Conservation (phyloP, 371 early-diverging fungal genomes). For the Astathelohania contejeani region DNA sequence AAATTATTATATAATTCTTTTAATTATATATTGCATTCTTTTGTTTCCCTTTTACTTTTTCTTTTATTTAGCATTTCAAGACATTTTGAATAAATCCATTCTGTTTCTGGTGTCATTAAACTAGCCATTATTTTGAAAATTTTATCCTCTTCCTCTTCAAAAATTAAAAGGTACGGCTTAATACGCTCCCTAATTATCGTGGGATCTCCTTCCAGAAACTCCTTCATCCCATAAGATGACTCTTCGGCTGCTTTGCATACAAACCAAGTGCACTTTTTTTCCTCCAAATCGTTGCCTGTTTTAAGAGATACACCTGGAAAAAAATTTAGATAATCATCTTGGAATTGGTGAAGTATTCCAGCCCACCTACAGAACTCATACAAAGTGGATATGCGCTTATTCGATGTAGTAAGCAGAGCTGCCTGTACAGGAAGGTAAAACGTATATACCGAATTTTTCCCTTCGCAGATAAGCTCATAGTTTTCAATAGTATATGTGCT, state of each 20-base stretch:
- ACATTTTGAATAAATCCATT: too few species aligned
- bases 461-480: constrained; percentile 47
- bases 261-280: constrained; percentile 92
- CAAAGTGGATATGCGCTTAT: constrained; percentile 54
- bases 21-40: too few species aligned
- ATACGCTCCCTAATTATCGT: too few species aligned
- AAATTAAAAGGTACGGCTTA: too few species aligned
- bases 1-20: too few species aligned
- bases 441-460: constrained; percentile 61
- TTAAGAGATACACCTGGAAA: constrained; percentile 72
- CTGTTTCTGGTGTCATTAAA: too few species aligned
- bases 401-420: constrained; percentile 84
- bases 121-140: too few species aligned
- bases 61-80: too few species aligned
- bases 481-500: neutral
- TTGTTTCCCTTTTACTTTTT: too few species aligned
- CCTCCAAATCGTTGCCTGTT: constrained; percentile 88
- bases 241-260: constrained; percentile 60
- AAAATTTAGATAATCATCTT: constrained; percentile 51
- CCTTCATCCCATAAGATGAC: too few species aligned
- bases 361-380: constrained; percentile 54
- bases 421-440: constrained; percentile 67
- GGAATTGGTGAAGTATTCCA: constrained; percentile 79
- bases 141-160: too few species aligned
- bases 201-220: too few species aligned